Evolutionary conservation across 2,329 filamentous ascomycete species (phyloP).

Genomic region (Alternaria gaisen): DNA sequence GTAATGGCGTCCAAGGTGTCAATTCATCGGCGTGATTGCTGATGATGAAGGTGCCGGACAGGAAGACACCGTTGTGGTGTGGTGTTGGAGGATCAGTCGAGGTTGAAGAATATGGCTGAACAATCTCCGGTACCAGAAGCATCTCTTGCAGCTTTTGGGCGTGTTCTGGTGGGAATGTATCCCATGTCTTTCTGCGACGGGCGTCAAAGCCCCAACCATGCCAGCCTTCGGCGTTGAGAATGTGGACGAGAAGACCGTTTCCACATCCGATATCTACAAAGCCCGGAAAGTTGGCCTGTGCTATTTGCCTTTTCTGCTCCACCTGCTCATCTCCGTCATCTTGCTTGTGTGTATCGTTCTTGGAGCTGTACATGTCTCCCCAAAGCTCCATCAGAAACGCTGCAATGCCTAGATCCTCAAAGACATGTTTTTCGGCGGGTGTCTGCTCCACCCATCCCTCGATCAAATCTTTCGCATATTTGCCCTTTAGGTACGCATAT

Average conservation of each 20-base stretch:
- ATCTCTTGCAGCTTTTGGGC: conserved; percentile 64
- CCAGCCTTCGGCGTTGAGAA: conserved; percentile 84
- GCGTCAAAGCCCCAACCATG: conserved; percentile 92
- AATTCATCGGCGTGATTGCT: conserved; percentile 98
- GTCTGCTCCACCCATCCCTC: conserved; percentile 85
- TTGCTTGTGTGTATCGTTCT: not conserved
- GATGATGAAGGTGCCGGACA: conserved; percentile 83
- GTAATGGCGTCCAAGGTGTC: conserved; percentile 92
- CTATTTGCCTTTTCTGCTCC: conserved; percentile 10
- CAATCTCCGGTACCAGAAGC: conserved; percentile 67
- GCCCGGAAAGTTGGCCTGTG: conserved; percentile 70
- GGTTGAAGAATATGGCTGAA: conserved; percentile 42
- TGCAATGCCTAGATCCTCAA: conserved; percentile 90
- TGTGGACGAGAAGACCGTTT: conserved; percentile 87
- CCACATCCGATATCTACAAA: conserved; percentile 98
- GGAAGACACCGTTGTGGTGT: conserved; percentile 71
- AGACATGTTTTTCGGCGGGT: conserved; percentile 90
- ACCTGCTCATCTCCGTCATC: not conserved
- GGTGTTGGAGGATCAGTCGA: conserved; percentile 10
- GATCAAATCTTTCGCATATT: conserved; percentile 76
- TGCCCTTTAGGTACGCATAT: conserved; percentile 80
- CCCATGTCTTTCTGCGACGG: conserved; percentile 84
- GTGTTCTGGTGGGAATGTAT: conserved; percentile 67
- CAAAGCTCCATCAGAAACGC: conserved; percentile 94
- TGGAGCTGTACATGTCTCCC: conserved; percentile 76